A percentile compares a stretch with the other conserved stretches of the same genome.
These are phyloP conservation scores for Macrolepiota dolichaula DNA, from an alignment of 768 basidiomycete species.

Conservation along the genomic window DNA sequence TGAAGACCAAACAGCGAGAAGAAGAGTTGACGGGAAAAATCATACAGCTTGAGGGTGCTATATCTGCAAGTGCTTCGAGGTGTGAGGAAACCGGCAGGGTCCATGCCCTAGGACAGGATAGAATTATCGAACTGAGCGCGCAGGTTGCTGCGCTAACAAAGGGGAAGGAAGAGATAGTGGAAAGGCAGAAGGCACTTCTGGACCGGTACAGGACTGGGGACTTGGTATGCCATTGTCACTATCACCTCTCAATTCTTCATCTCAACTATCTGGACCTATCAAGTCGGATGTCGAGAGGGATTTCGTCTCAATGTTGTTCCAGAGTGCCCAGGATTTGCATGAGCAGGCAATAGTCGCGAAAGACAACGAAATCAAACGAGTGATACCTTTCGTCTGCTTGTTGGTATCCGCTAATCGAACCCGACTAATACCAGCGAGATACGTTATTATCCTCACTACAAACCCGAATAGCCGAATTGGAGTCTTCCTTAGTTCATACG, in stretches of 20 bases:
- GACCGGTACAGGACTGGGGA: slow-evolving; percentile 42
- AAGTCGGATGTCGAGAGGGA: slow-evolving; percentile 50
- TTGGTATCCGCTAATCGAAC: slow-evolving; percentile 6
- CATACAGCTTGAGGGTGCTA: slow-evolving; percentile 12
- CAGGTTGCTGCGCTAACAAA: slow-evolving; percentile 16
- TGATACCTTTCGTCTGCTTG: slow-evolving; percentile 21
- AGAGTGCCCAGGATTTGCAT: slow-evolving; percentile 41
- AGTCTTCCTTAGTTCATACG: slow-evolving; percentile 41
- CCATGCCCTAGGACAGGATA: slow-evolving; percentile 1
- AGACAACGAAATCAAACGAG: slow-evolving; percentile 53
- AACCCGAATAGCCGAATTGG: slow-evolving; percentile 40
- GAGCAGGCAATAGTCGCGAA: slow-evolving; percentile 53
- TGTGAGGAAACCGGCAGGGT: background rate
- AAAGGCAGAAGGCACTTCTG: slow-evolving; percentile 25
- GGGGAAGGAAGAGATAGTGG: slow-evolving; percentile 23
- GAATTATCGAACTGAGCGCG: slow-evolving; percentile 15
- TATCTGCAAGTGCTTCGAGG: background rate
- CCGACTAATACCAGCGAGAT: slow-evolving; percentile 36
- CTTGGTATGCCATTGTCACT: slow-evolving; percentile 31
- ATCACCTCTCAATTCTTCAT: background rate
- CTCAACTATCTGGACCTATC: background rate
- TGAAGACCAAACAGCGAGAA: slow-evolving; percentile 10
- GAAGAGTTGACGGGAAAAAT: slow-evolving; percentile 15
- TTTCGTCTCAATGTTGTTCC: slow-evolving; percentile 43
- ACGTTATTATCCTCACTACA: slow-evolving; percentile 41